Evolutionary conservation across 495 filamentous ascomycete genomes (phyloP).

Genomic region (Daldinia childiae): DNA sequence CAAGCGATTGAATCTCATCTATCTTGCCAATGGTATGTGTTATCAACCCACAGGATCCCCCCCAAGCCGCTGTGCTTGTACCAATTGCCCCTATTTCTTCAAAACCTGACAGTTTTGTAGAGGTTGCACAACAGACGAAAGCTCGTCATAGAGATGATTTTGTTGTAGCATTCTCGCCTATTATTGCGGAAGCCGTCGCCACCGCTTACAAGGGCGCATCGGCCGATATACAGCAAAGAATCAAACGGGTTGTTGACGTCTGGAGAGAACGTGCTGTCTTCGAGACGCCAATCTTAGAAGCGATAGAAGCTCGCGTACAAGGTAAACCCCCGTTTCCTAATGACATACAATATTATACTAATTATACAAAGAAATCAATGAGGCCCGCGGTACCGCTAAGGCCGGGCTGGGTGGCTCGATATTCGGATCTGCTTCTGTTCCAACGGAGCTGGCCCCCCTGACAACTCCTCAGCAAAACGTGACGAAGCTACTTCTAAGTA

Average conservation of each 20-base stretch:
- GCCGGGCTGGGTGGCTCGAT: constrained; percentile 70
- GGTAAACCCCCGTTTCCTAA: constrained; percentile 59
- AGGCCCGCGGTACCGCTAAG: constrained; percentile 73
- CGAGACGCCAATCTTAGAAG: constrained; percentile 75
- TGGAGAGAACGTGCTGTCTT: constrained; percentile 93
- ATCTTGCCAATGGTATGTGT: constrained; percentile 87
- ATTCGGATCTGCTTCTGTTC: constrained; percentile 71
- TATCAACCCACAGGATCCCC: background rate
- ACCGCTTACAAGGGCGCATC: constrained; percentile 87
- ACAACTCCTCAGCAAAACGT: constrained; percentile 75
- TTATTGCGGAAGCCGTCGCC: constrained; percentile 86
- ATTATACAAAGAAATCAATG: constrained; percentile 74
- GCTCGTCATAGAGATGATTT: constrained; percentile 92
- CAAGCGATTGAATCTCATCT: constrained; percentile 90
- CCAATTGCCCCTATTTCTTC: background rate
- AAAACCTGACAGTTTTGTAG: constrained; percentile 58
- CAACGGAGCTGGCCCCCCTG: constrained; percentile 79
- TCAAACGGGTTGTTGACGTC: constrained; percentile 89
- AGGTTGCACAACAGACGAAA: constrained; percentile 95
- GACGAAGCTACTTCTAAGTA: constrained; percentile 71
- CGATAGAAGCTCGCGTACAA: constrained; percentile 79
- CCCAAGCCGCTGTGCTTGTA: constrained; percentile 28
- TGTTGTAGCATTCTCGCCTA: constrained; percentile 84
- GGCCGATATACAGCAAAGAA: constrained; percentile 83
- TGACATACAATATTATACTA: constrained; percentile 1